Conservation (phyloP, 352 stramenopile genomes). For the Aphanomyces stellatus region DNA sequence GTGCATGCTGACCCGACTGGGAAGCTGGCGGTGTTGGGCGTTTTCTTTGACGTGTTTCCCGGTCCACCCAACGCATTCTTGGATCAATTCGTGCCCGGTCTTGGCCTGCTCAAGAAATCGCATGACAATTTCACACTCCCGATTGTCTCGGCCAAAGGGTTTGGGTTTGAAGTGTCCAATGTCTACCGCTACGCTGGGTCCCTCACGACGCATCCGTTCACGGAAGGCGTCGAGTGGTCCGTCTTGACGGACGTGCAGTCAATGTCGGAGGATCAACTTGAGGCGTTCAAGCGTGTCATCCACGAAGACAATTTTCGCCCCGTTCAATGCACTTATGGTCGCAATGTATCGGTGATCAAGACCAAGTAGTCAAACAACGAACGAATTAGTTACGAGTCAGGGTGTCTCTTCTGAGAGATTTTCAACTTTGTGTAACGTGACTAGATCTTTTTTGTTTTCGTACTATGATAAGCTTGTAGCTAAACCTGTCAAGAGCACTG, state of each 20-base stretch:
- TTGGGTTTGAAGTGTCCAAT: slow-evolving; percentile 9
- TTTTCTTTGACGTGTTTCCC: slow-evolving; percentile 38
- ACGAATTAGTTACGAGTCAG: background rate
- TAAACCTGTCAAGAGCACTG: too few relatives aligned
- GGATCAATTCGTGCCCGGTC: slow-evolving; percentile 42
- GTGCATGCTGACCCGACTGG: slow-evolving; percentile 35
- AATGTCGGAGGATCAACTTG: slow-evolving; percentile 42
- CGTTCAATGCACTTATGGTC: slow-evolving; percentile 30
- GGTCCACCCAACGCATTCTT: slow-evolving; percentile 50
- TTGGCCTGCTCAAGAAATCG: slow-evolving; percentile 23
- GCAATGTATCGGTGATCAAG: background rate
- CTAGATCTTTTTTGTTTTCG: background rate
- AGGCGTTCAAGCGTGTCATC: slow-evolving; percentile 33
- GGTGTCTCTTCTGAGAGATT: background rate
- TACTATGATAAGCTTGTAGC: too few relatives aligned
- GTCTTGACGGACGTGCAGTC: slow-evolving; percentile 43
- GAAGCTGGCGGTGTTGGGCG: slow-evolving; percentile 38
- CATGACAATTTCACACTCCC: slow-evolving; percentile 22
- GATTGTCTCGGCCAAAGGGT: slow-evolving; percentile 26
- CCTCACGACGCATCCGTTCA: slow-evolving; percentile 60
- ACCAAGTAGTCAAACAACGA: background rate
- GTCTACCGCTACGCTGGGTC: slow-evolving; percentile 55
- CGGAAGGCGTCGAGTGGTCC: slow-evolving; percentile 61
- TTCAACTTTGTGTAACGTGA: background rate
- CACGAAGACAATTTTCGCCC: slow-evolving; percentile 35